Percentiles rank a stretch among this genome's conserved stretches.
These are phyloP conservation scores for Talaromyces nanjingensis DNA, from an alignment of 495 filamentous ascomycete species.

Conservation along the genomic window DNA sequence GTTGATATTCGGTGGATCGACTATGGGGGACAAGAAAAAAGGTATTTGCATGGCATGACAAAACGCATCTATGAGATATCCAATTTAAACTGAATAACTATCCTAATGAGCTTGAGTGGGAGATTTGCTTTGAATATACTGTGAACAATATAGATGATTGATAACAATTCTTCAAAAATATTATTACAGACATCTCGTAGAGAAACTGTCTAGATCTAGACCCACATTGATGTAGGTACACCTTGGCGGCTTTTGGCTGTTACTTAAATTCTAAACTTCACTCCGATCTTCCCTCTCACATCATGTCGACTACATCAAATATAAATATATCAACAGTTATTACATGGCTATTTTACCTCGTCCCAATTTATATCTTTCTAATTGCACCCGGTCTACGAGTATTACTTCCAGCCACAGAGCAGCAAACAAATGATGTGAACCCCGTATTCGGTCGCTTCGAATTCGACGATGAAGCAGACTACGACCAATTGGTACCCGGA, in stretches of 20 bases:
- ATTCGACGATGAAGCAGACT: conserved; percentile 18
- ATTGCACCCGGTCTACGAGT: conserved; percentile 18
- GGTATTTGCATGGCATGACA: neutral
- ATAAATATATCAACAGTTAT: conserved; percentile 25
- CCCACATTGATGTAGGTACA: neutral
- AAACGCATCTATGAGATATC: neutral
- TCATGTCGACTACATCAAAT: conserved; percentile 16
- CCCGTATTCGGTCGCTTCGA: conserved; percentile 4
- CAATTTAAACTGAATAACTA: neutral
- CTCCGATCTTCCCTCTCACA: neutral
- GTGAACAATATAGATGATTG: neutral
- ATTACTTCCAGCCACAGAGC: conserved; percentile 10
- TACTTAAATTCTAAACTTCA: neutral
- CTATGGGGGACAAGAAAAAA: neutral
- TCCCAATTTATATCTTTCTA: conserved; percentile 35
- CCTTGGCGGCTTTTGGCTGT: neutral
- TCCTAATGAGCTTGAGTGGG: neutral
- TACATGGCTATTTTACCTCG: conserved; percentile 31
- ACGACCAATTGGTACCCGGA: conserved; percentile 7
- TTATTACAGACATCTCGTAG: neutral
- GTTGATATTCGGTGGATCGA: neutral
- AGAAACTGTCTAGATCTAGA: neutral
- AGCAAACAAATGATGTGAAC: neutral
- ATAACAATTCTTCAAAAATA: neutral
- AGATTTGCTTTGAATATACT: too few relatives aligned